Percentiles rank a stretch among this genome's conserved stretches.
These are phyloP conservation scores for Corinectria fuckeliana DNA, from an alignment of 2,329 filamentous ascomycete species.

Conservation along the genomic window DNA sequence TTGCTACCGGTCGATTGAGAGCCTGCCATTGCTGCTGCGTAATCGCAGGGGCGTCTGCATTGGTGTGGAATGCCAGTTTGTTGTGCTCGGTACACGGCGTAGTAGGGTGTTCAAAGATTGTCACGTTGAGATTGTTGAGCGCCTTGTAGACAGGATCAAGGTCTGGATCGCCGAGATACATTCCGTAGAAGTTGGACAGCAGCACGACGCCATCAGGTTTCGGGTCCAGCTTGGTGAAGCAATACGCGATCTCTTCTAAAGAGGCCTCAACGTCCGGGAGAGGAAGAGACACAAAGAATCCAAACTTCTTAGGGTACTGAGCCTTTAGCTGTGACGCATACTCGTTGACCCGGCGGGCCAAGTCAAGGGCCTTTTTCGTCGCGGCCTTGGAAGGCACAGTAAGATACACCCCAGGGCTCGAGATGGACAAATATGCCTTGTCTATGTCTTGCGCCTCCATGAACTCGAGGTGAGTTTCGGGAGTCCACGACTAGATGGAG, in stretches of 20 bases:
- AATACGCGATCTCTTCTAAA: conserved; percentile 54
- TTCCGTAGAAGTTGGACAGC: conserved; percentile 59
- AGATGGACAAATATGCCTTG: conserved; percentile 33
- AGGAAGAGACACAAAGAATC: conserved; percentile 61
- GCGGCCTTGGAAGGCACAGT: conserved; percentile 26
- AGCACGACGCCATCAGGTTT: conserved; percentile 57
- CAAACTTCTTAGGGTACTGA: conserved; percentile 41
- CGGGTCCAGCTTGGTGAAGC: conserved; percentile 46
- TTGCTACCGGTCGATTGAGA: conserved; percentile 25
- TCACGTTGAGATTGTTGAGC: conserved; percentile 53
- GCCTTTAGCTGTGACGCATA: conserved; percentile 29
- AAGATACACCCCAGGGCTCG: conserved; percentile 36
- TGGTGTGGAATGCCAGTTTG: conserved; percentile 5
- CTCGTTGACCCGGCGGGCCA: conserved; percentile 31
- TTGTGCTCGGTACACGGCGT: conserved; percentile 48
- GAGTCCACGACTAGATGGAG: conserved; percentile 14
- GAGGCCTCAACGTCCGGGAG: conserved; percentile 55
- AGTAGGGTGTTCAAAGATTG: conserved; percentile 62
- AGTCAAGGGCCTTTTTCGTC: conserved; percentile 21
- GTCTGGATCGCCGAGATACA: conserved; percentile 55
- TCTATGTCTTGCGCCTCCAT: conserved; percentile 29
- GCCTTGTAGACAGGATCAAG: conserved; percentile 56
- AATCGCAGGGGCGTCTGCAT: conserved; percentile 10
- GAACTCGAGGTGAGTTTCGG: conserved; percentile 25
- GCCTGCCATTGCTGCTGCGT: conserved; percentile 23